phyloP scores from a whole-genome alignment of 768 basidiomycete species.

The Pleurotus ostreatus region DNA sequence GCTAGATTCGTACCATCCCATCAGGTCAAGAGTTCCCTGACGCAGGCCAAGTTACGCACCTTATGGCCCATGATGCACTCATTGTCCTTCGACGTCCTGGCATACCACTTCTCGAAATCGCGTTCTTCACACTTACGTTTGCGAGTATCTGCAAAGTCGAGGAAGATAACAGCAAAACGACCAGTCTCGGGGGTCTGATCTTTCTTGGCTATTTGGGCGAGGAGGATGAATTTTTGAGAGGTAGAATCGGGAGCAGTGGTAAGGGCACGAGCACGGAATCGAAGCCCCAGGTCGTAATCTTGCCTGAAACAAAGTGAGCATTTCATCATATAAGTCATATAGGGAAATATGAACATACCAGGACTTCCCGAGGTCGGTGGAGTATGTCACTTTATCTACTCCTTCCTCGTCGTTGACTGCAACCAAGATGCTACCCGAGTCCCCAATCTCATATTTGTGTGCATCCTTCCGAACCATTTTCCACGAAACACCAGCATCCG shows the following conservation, averaged over 20 bases:
- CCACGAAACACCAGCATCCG: conserved; percentile 88
- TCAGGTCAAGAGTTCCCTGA: not conserved
- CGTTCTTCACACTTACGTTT: conserved; percentile 59
- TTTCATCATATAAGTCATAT: not conserved
- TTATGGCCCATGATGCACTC: conserved; percentile 95
- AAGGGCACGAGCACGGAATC: conserved; percentile 69
- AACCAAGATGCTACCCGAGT: conserved; percentile 76
- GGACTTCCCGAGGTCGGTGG: conserved; percentile 73
- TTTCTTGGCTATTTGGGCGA: conserved; percentile 68
- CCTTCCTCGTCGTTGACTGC: conserved; percentile 82
- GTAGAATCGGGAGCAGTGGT: conserved; percentile 93
- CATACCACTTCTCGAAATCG: conserved; percentile 91
- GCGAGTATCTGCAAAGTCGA: conserved; percentile 77
- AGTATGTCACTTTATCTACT: conserved; percentile 69
- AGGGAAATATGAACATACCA: conserved; percentile 56
- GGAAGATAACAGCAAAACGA: conserved; percentile 66
- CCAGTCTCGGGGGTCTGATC: conserved; percentile 51
- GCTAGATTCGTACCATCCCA: conserved; percentile 40
- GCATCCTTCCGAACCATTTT: conserved; percentile 68
- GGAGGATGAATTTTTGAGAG: conserved; percentile 90
- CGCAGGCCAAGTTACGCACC: conserved; percentile 35
- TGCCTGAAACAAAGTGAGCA: conserved; percentile 44
- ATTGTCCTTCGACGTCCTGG: conserved; percentile 47
- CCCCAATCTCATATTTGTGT: conserved; percentile 96
- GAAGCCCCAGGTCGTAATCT: conserved; percentile 64